Percentiles rank a stretch among this genome's conserved stretches.
These are phyloP conservation scores for Termitomyces sp. DNA, from an alignment of 768 basidiomycete species.

Conservation along the genomic window DNA sequence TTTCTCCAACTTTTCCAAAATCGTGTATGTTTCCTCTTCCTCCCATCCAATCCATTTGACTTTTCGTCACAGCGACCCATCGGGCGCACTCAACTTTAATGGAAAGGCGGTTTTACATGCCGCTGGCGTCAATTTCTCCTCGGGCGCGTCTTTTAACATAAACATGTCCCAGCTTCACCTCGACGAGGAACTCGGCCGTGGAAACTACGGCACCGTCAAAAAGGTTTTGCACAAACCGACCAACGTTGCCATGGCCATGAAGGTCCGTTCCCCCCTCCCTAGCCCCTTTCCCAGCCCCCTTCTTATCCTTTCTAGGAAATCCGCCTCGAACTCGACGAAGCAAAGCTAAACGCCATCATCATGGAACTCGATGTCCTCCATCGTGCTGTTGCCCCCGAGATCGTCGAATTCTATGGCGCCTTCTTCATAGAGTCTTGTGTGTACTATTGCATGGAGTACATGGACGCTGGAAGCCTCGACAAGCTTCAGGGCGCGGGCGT, in stretches of 20 bases:
- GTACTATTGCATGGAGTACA: slow-evolving; percentile 99
- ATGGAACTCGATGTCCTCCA: slow-evolving; percentile 99
- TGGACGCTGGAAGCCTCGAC: slow-evolving; percentile 98
- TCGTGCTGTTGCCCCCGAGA: slow-evolving; percentile 83
- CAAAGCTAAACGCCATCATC: slow-evolving; percentile 91
- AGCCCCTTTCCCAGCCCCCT: slow-evolving; percentile 1
- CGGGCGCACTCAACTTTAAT: slow-evolving; percentile 89
- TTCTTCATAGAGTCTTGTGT: slow-evolving; percentile 99
- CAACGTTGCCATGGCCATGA: slow-evolving; percentile 98
- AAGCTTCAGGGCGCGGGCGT: slow-evolving; percentile 59
- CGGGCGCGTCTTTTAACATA: slow-evolving; percentile 86
- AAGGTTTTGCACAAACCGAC: slow-evolving; percentile 92
- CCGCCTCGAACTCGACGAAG: slow-evolving; percentile 88
- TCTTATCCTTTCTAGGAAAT: slow-evolving; percentile 68
- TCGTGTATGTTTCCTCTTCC: slow-evolving; percentile 53
- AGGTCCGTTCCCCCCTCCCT: slow-evolving; percentile 48
- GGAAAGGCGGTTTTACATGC: slow-evolving; percentile 93
- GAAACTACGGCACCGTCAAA: slow-evolving; percentile 97
- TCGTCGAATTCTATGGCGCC: slow-evolving; percentile 98
- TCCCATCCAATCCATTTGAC: slow-evolving; percentile 1
- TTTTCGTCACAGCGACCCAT: slow-evolving; percentile 67
- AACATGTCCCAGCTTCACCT: slow-evolving; percentile 92
- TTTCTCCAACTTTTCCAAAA: slow-evolving; percentile 89
- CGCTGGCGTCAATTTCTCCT: slow-evolving; percentile 78
- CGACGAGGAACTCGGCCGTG: slow-evolving; percentile 90